Evolutionary conservation across 2,329 filamentous ascomycete genomes (phyloP), one percentile per base, ranked within the genome.

Genomic region (Aspergillus sp.): DNA sequence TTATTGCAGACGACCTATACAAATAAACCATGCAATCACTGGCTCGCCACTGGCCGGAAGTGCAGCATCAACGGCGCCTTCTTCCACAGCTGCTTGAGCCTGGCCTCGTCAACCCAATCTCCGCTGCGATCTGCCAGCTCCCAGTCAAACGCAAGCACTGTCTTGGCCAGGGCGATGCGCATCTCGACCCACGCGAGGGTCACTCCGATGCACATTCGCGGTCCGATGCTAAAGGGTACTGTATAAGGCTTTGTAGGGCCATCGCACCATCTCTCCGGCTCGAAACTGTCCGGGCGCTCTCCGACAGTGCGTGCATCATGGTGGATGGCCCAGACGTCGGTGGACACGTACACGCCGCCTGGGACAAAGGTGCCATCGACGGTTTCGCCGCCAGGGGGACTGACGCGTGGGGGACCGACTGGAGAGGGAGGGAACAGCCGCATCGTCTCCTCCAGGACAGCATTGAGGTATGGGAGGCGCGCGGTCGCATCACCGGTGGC

Each of bases 391-490:
- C 54, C 54, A 2, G n/a, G 9, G 1, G 54, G 54, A 15, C 47
- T 56, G 12, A 56, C 47, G 19, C 54, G 54, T 8, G 54, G 54
- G 7, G 54, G 46, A 3, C 47, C 54, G 3, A 52, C 54, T 3
- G 54, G 54, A 12, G 54, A 56, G 1, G 54, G 54, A 15, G 47
- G 54, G 39, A 51, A 56, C 3, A 56, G 39, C 2, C 54, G 46
- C 54, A 56, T 51, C 3, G 54, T 52, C 41, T 56, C 54, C 19
- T 56, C 47, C 1, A 56, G 47, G 12, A 56, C 47, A 8, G 54
- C 54, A 48, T 56, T 56, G 17, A 52, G 39, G 19, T 56, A 56
- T 4, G 45, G 45, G 9, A 48, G 27, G 4, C 17, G 24, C 15
- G 45, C 45, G 45, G 45, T 48, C 8, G 45, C 45, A 17, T 48